phyloP scores from a whole-genome alignment of 768 basidiomycete species.

The Tephrocybe sp. region DNA sequence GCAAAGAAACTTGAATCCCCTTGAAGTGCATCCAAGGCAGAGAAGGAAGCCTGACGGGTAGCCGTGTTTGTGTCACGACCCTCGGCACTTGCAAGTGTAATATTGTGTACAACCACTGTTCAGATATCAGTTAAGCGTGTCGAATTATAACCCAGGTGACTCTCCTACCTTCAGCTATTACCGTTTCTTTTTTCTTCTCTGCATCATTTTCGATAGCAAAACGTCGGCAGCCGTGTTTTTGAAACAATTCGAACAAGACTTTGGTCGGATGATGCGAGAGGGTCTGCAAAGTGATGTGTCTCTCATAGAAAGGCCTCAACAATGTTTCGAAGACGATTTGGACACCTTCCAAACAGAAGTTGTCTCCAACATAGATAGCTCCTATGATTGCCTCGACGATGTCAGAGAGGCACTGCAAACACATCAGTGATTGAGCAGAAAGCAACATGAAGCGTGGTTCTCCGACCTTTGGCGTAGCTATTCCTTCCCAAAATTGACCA shows the following conservation, averaged over 20 bases:
- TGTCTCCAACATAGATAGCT: constrained; percentile 76
- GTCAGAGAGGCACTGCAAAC: constrained; percentile 65
- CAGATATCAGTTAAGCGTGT: not conserved
- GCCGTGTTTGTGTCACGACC: constrained; percentile 52
- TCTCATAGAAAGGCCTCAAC: constrained; percentile 76
- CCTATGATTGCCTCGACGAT: constrained; percentile 79
- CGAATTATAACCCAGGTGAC: not conserved
- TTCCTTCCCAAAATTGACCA: constrained; percentile 76
- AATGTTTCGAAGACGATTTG: constrained; percentile 65
- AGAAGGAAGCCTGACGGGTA: constrained; percentile 55
- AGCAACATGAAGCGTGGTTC: not conserved
- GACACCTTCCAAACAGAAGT: constrained; percentile 58
- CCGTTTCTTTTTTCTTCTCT: constrained; percentile 7
- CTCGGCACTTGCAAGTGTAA: constrained; percentile 55
- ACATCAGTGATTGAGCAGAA: constrained; percentile 3
- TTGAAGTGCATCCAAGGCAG: constrained; percentile 69
- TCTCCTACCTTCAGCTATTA: constrained; percentile 8
- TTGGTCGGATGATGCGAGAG: constrained; percentile 78
- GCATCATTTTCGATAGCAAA: constrained; percentile 58
- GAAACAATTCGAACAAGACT: constrained; percentile 68
- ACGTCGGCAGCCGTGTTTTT: constrained; percentile 66
- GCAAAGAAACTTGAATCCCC: constrained; percentile 60
- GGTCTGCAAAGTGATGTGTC: constrained; percentile 68
- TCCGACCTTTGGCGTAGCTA: constrained; percentile 73
- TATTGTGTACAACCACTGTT: constrained; percentile 67